phyloP scores from a whole-genome alignment of 2,329 filamentous ascomycete species.

The Microdochium bolleyi region DNA sequence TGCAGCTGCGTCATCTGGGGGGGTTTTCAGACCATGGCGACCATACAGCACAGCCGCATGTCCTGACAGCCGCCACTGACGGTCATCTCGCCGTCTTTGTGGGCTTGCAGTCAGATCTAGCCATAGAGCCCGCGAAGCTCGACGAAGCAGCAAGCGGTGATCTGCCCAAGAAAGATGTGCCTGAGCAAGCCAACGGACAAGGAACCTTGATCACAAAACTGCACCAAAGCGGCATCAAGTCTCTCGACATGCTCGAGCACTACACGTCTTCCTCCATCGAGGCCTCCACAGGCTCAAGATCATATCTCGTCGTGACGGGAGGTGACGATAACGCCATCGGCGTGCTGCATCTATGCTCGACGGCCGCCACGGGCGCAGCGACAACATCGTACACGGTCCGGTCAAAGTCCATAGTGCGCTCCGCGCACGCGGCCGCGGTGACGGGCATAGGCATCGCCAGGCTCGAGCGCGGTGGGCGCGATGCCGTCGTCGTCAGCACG shows the following conservation, averaged over 20 bases:
- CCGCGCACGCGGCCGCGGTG: slow-evolving; percentile 65
- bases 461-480: slow-evolving; percentile 8
- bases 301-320: slow-evolving; percentile 57
- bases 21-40: slow-evolving; percentile 5
- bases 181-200: slow-evolving; percentile 11
- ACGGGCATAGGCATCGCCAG: slow-evolving; percentile 43
- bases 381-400: slow-evolving; percentile 8
- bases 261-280: too few species aligned
- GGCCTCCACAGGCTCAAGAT: slow-evolving; percentile 17
- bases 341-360: slow-evolving; percentile 13
- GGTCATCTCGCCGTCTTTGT: slow-evolving; percentile 58
- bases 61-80: slow-evolving; percentile 73
- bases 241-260: slow-evolving; percentile 33
- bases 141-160: background rate
- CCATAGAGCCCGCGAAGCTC: background rate
- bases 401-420: slow-evolving; percentile 30
- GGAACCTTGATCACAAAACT: slow-evolving; percentile 33
- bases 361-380: slow-evolving; percentile 1
- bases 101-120: slow-evolving; percentile 23
- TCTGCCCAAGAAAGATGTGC: background rate
- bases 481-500: slow-evolving; percentile 29
- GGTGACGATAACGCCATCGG: slow-evolving; percentile 84
- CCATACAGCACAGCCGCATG: slow-evolving; percentile 4
- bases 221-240: slow-evolving; percentile 79
- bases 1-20: slow-evolving; percentile 49